Evolutionary conservation across 1,139 yeast species (phyloP).

Genomic region (Saccharomyces hybrid): DNA sequence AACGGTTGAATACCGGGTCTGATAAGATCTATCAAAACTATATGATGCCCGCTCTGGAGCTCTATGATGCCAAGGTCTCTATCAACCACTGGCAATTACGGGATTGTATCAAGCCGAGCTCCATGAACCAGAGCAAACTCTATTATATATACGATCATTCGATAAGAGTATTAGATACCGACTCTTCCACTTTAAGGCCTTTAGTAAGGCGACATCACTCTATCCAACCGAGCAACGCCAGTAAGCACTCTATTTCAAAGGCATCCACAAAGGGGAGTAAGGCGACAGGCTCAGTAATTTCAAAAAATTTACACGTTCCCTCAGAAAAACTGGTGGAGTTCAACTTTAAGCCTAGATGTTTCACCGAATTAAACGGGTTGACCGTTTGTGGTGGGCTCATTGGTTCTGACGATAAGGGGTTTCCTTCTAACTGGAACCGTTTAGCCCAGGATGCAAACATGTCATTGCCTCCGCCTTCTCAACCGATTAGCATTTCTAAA

Average conservation of each 20-base stretch:
- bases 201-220: constrained; percentile 2
- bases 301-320: constrained; percentile 16
- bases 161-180: constrained; percentile 40
- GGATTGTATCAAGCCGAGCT: constrained; percentile 54
- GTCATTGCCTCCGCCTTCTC: constrained; percentile 19
- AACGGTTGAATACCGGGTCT: constrained; percentile 22
- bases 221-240: background rate
- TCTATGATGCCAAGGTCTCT: constrained; percentile 30
- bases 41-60: constrained; percentile 29
- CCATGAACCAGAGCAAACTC: constrained; percentile 36
- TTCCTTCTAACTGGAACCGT: constrained; percentile 25
- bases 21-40: constrained; percentile 30
- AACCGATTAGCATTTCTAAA: constrained; percentile 23
- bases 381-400: constrained; percentile 69
- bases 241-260: background rate
- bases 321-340: constrained; percentile 40
- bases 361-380: constrained; percentile 50
- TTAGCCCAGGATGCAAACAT: constrained; percentile 8
- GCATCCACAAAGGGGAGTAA: constrained; percentile 1
- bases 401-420: constrained; percentile 33
- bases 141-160: constrained; percentile 44
- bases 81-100: constrained; percentile 82
- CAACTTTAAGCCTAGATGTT: constrained; percentile 60
- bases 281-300: constrained; percentile 12
- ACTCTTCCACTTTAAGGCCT: constrained; percentile 5